Conservation (phyloP, 352 stramenopile genomes). For the Lagenidium giganteum region DNA sequence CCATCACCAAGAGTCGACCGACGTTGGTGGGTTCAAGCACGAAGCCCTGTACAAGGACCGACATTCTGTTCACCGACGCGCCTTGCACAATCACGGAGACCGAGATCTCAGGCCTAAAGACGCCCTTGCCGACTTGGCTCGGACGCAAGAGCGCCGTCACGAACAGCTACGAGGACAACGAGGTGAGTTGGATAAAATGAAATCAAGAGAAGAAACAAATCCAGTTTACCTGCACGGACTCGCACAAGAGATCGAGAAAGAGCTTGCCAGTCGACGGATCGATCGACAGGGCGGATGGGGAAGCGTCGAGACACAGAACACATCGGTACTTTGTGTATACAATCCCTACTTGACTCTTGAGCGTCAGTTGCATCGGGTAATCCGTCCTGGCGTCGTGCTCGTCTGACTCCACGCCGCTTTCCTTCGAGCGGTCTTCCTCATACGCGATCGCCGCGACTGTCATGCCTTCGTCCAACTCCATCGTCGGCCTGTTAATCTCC, state of each 20-base stretch:
- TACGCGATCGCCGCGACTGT: conserved; percentile 42
- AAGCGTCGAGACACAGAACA: conserved; percentile 80
- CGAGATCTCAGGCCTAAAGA: conserved; percentile 66
- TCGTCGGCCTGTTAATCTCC: conserved; percentile 6
- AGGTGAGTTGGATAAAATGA: too few relatives aligned
- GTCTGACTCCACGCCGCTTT: not conserved
- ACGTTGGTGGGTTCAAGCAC: conserved; percentile 62
- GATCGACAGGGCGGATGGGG: conserved; percentile 78
- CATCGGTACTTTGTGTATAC: conserved; percentile 79
- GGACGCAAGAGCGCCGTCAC: conserved; percentile 56
- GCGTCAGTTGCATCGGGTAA: conserved; percentile 26
- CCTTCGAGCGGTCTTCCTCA: conserved; percentile 1
- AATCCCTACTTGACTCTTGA: conserved; percentile 39
- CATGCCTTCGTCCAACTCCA: conserved; percentile 76
- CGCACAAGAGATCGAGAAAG: conserved; percentile 78
- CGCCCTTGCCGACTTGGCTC: conserved; percentile 40
- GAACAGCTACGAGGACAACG: conserved; percentile 42
- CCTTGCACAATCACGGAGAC: conserved; percentile 81
- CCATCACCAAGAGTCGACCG: conserved; percentile 46
- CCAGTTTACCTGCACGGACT: conserved; percentile 50
- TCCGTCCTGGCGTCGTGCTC: conserved; percentile 8
- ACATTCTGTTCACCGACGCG: conserved; percentile 69
- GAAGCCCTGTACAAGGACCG: conserved; percentile 78
- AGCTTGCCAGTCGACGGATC: conserved; percentile 62
- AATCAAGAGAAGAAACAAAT: not conserved